These are phyloP conservation scores for Alternaria triticimaculans DNA, from an alignment of 2,329 filamentous ascomycete species.

Conservation along the genomic window DNA sequence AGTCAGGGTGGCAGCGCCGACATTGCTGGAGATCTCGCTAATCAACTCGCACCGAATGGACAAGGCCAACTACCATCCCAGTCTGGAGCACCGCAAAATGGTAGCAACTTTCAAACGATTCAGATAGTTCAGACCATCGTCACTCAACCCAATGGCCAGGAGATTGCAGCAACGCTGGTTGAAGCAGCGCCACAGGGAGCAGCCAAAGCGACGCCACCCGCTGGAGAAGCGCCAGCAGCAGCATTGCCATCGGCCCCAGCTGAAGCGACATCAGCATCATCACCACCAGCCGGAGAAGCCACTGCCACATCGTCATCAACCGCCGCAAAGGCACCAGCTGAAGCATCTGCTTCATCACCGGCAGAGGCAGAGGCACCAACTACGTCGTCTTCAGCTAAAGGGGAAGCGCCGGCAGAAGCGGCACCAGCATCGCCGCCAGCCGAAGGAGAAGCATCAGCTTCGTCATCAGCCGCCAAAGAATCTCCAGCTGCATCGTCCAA, in stretches of 20 bases:
- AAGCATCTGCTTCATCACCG: background rate
- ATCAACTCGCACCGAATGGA: slow-evolving; percentile 12
- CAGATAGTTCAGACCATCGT: slow-evolving; percentile 16
- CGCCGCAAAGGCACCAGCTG: background rate
- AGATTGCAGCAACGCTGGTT: slow-evolving; percentile 10
- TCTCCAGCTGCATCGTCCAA: background rate
- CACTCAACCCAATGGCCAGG: slow-evolving; percentile 12
- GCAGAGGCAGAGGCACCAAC: background rate
- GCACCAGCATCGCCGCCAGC: background rate
- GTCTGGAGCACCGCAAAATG: background rate
- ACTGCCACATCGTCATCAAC: background rate
- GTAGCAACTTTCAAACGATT: slow-evolving; percentile 6
- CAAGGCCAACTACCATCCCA: slow-evolving; percentile 10
- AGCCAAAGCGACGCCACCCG: background rate
- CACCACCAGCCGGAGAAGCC: background rate
- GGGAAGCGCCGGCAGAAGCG: background rate
- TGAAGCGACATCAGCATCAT: background rate
- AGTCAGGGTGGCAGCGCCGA: background rate
- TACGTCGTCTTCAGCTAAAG: background rate
- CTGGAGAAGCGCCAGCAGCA: background rate
- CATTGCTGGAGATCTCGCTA: slow-evolving; percentile 10
- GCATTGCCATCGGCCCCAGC: background rate
- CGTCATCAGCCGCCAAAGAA: background rate
- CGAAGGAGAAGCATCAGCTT: background rate
- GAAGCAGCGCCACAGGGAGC: slow-evolving; percentile 14